Conservation (phyloP, 2,329 filamentous ascomycete genomes). For the Tolypocladium cylindrosporum region DNA sequence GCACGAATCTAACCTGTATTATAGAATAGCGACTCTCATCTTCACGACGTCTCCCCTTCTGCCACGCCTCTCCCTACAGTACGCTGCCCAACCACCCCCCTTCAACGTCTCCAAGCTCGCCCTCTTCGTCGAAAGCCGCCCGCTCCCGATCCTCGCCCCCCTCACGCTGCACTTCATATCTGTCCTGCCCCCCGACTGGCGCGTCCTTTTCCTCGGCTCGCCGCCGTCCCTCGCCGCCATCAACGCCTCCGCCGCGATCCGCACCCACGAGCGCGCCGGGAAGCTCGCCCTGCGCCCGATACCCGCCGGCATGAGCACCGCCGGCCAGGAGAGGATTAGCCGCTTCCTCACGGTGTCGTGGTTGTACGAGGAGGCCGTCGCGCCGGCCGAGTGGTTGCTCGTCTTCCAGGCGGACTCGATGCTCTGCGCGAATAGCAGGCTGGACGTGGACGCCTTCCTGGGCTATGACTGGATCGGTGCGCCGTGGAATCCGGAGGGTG, state of each 20-base stretch:
- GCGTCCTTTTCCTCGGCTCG: slow-evolving; percentile 46
- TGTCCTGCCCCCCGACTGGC: slow-evolving; percentile 47
- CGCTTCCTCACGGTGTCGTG: slow-evolving; percentile 41
- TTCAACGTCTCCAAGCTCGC: slow-evolving; percentile 32
- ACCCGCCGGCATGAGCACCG: slow-evolving; percentile 40
- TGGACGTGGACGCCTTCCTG: slow-evolving; percentile 37
- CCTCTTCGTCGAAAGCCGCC: slow-evolving; percentile 43
- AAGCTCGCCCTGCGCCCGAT: slow-evolving; percentile 43
- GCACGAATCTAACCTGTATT: background rate
- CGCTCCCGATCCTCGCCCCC: slow-evolving; percentile 38
- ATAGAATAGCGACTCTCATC: background rate
- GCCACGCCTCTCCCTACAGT: background rate
- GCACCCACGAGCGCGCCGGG: slow-evolving; percentile 27
- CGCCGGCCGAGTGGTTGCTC: slow-evolving; percentile 42
- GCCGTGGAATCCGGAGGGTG: slow-evolving; percentile 31
- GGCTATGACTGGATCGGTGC: slow-evolving; percentile 45
- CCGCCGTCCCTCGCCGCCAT: slow-evolving; percentile 31
- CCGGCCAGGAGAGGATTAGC: slow-evolving; percentile 40
- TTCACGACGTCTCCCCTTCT: background rate
- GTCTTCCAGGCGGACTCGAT: slow-evolving; percentile 47
- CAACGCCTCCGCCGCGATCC: slow-evolving; percentile 35
- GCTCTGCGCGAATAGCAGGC: slow-evolving; percentile 40
- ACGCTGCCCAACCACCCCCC: no score
- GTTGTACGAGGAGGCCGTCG: slow-evolving; percentile 39
- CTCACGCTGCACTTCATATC: slow-evolving; percentile 46